A percentile compares a stretch with the other conserved stretches of the same genome.
Conservation (phyloP, 176 grass and related monocot species). For the Zoysia pacifica region DNA sequence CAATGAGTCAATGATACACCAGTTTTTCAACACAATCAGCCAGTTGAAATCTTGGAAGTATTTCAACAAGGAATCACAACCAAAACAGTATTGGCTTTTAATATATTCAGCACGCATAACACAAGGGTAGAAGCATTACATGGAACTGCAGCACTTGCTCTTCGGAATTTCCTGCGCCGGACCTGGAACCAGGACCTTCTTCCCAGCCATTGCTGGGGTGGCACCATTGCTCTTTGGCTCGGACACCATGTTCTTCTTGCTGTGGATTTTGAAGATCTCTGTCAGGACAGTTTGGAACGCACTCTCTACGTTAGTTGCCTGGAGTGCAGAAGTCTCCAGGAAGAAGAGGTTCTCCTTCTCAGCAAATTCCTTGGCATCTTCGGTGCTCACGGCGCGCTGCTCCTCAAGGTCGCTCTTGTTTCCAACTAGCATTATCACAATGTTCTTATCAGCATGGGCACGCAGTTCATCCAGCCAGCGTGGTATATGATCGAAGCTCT, state of each 20-base stretch:
- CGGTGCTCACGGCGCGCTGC: constrained; percentile 53
- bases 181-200: constrained; percentile 62
- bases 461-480: constrained; percentile 77
- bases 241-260: constrained; percentile 58
- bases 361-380: constrained; percentile 73
- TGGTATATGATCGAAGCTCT: constrained; percentile 84
- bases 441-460: constrained; percentile 74
- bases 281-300: constrained; percentile 70
- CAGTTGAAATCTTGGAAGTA: constrained; percentile 5
- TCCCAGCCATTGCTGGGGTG: constrained; percentile 44
- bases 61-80: constrained; percentile 41
- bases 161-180: constrained; percentile 67
- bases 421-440: constrained; percentile 81
- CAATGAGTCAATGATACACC: neutral
- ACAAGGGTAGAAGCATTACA: constrained; percentile 24
- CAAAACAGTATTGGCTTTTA: constrained; percentile 20
- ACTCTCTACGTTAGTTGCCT: constrained; percentile 63
- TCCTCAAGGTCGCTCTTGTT: constrained; percentile 78
- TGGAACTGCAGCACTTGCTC: constrained; percentile 50
- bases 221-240: constrained; percentile 42
- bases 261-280: constrained; percentile 71
- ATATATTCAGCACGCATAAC: constrained; percentile 1
- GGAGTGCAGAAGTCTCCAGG: constrained; percentile 69
- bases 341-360: constrained; percentile 82
- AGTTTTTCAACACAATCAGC: constrained; percentile 19